Percentiles rank a stretch among this genome's conserved stretches.
Evolutionary conservation across 148 eudicot genomes (phyloP).

Genomic region (Vaccinium macrocarpon): DNA sequence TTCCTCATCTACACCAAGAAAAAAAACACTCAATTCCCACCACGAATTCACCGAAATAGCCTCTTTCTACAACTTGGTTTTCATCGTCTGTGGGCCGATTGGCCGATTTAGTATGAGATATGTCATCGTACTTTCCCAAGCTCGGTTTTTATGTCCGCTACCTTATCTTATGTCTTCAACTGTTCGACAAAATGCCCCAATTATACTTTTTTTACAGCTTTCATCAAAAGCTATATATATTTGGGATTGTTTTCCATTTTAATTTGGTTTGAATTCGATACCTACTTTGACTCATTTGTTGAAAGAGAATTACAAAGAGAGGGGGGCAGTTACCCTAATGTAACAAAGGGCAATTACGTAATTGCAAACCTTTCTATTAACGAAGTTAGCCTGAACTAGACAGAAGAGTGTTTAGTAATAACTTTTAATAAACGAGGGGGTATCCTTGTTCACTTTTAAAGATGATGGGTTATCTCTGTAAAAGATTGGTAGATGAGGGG

Average conservation of each 20-base stretch:
- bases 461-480: too few relatives aligned
- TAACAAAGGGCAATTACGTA: too few relatives aligned
- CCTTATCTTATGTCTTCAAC: constrained; percentile 43
- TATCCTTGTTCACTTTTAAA: too few relatives aligned
- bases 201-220: constrained; percentile 26
- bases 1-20: too few relatives aligned
- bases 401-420: too few relatives aligned
- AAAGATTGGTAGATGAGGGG: too few relatives aligned
- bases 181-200: not conserved
- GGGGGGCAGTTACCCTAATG: too few relatives aligned
- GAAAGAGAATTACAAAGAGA: too few relatives aligned
- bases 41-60: constrained; percentile 37
- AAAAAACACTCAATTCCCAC: constrained; percentile 35
- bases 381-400: too few relatives aligned
- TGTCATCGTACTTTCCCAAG: constrained; percentile 60
- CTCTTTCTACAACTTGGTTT: constrained; percentile 65
- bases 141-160: constrained; percentile 66
- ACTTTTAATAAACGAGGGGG: too few relatives aligned
- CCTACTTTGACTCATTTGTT: constrained; percentile 60
- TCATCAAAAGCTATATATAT: constrained; percentile 40
- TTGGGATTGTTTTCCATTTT: constrained; percentile 64
- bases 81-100: constrained; percentile 46
- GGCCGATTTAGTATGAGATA: constrained; percentile 45
- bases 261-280: constrained; percentile 60
- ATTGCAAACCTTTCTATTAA: too few relatives aligned